Base-by-base conservation (phyloP, 2,329 filamentous ascomycete species). In the Penicillium expansum region DNA sequence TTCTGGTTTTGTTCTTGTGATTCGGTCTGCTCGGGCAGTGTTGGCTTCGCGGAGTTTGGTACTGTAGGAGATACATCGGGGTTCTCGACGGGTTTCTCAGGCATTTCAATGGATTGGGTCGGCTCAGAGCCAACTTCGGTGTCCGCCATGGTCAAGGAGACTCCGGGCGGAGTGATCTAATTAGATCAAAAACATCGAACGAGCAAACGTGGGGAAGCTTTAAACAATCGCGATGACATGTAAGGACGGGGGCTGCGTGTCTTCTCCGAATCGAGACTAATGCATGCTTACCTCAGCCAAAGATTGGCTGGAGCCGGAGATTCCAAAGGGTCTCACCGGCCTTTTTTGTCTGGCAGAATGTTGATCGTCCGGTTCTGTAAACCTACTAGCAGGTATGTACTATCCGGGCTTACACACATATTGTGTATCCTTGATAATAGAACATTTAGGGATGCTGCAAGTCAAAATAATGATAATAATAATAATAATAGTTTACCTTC, bases 61-160 rank as follows among this genome's bases (percentile, higher is more conserved):
- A 55, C 59, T 38, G 65, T 59, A 45, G 66, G 63, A 52, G 66
- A 59, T 45, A 69, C 65, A 52, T 68, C 62, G 51, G 62, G 60
- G 54, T 66, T 65, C 55, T 71, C 66, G 56, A 69, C 68, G 59
- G 70, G 63, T 51, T 67, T 62, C 48, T 65, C 58, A 56, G 62
- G 59, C 57, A 60, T 50, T 49, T 64, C 60, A 61, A 57, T 48
- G 53, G 65, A 61, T 61, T 64, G 59, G 41, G 61, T 59, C 55
- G 67, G 70, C 68, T 71, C 70, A 58, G 69, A 66, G 69, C 67
- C 69, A 62, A 72, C 65, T 60, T 75, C 72, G 52, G 71, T 71
- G 63, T 76, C 74, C 67, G 72, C 74, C 74, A 76, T 76, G 65
- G 59, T 74, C 72, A 73, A 64, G 61, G 62, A 69, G 66, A 72